Conservation (phyloP, 441 rosid species). For the Corymbia citriodora region DNA sequence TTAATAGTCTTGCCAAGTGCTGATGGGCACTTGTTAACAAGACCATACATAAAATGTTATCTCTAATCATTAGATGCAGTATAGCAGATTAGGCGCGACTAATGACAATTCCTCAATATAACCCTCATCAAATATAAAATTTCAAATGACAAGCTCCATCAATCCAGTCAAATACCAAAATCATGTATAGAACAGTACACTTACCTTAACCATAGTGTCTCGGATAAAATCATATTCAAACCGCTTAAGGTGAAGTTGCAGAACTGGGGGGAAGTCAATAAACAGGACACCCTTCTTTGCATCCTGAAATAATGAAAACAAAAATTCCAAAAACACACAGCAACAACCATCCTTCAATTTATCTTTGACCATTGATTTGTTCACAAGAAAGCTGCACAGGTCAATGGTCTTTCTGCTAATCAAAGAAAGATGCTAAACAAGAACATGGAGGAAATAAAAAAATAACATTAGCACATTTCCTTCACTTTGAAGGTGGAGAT, state of each 20-base stretch:
- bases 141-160: background rate
- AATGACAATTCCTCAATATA: background rate
- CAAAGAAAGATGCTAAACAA: background rate
- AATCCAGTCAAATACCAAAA: background rate
- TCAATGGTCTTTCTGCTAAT: background rate
- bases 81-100: background rate
- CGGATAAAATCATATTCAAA: background rate
- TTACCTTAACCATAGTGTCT: conserved; percentile 2
- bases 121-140: background rate
- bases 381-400: background rate
- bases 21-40: background rate
- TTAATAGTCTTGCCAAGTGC: background rate
- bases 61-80: background rate
- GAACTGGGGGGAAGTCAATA: background rate
- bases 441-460: background rate
- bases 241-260: conserved; percentile 1
- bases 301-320: background rate
- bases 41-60: background rate
- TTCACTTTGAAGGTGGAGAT: background rate
- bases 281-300: background rate
- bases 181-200: background rate
- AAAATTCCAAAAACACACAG: background rate
- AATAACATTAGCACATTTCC: background rate
- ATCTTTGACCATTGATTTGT: background rate
- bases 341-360: background rate